Evolutionary conservation across 2,329 filamentous ascomycete species (phyloP), one percentile per base, ranked within the genome.

Genomic region (Bipolaris oryzae): DNA sequence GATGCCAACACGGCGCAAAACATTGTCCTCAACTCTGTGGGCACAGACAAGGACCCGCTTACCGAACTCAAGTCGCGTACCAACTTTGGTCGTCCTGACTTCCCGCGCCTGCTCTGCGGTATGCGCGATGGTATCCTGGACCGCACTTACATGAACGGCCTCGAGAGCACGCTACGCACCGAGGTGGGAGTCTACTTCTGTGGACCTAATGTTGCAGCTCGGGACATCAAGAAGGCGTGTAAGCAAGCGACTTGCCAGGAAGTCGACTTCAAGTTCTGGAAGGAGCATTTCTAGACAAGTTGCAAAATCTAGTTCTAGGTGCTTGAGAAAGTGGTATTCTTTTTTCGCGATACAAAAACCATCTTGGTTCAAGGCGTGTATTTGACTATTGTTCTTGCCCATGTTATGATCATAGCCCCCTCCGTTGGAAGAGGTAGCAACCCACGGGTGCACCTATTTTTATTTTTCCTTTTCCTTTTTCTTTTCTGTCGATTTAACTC

Each of bases 101-200:
- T 98, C 78, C 79, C 80, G 43, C 85, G 88, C 53, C 80, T 99
- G 55, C 91, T 99, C 64, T 82, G 84, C 28, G 88, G 86, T 0
- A 96, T 99, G 92, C 87, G 92, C 42, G 87, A 96, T 56, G 94
- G 94, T 39, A 92, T 99, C 60, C 75, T 92, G 50, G 87, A 96
- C 74, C 86, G 92, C 67, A 90, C 87, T 0, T 99, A 98, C 72
- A 86, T 98, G 70, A 85, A 85, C 50, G 93, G 92, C 1, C 78
- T 97, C 15, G 90, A 96, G 76, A 86, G 86, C 57, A 89, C 84
- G 68, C 83, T 89, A 73, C 85, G 87, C 70, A 96, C 92, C 3
- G 92, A 94, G 35, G 90, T 99, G 11, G 95, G 95, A 78, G 94
- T 99, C 18, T 99, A 99, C 80, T 98, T 98, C 78, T 99, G 95